A percentile compares a stretch with the other conserved stretches of the same genome.
These are phyloP conservation scores for Yamadazyma phyllophila DNA, from an alignment of 805 yeast genomes.

Conservation along the genomic window DNA sequence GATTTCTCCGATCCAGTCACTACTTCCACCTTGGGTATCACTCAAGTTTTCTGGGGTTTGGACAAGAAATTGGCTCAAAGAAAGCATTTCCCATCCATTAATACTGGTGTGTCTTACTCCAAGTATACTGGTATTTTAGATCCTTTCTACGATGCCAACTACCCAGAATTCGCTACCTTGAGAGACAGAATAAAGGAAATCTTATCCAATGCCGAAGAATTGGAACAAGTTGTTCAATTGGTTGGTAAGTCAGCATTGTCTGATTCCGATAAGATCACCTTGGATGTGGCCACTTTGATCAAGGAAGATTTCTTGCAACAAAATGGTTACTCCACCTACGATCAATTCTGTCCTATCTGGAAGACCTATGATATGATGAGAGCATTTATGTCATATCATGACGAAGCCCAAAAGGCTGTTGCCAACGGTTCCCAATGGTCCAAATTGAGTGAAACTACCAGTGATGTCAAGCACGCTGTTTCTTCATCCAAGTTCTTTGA, in stretches of 20 bases:
- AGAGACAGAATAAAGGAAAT: constrained; percentile 94
- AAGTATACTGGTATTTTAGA: constrained; percentile 87
- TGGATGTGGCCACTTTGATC: constrained; percentile 87
- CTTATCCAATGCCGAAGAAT: constrained; percentile 93
- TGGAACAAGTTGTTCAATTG: constrained; percentile 98
- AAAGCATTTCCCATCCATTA: constrained; percentile 98
- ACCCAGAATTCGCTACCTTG: constrained; percentile 86
- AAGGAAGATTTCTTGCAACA: constrained; percentile 99
- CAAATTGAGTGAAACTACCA: constrained; percentile 82
- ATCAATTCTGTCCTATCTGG: constrained; percentile 99
- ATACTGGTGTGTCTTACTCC: constrained; percentile 94
- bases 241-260: constrained; percentile 98
- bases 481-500: constrained; percentile 94
- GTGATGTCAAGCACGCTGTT: constrained; percentile 89
- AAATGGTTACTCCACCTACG: constrained; percentile 97
- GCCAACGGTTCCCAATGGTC: constrained; percentile 94
- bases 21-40: constrained; percentile 95
- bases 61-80: constrained; percentile 99
- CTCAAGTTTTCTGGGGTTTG: constrained; percentile 99
- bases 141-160: constrained; percentile 80
- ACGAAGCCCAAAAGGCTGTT: constrained; percentile 97
- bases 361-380: constrained; percentile 98
- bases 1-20: constrained; percentile 99
- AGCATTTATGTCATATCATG: constrained; percentile 84
- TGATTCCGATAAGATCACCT: constrained; percentile 93